These are phyloP conservation scores for Cryptosporidium xiaoi DNA, from an alignment of 169 alveolate genomes.

Conservation along the genomic window DNA sequence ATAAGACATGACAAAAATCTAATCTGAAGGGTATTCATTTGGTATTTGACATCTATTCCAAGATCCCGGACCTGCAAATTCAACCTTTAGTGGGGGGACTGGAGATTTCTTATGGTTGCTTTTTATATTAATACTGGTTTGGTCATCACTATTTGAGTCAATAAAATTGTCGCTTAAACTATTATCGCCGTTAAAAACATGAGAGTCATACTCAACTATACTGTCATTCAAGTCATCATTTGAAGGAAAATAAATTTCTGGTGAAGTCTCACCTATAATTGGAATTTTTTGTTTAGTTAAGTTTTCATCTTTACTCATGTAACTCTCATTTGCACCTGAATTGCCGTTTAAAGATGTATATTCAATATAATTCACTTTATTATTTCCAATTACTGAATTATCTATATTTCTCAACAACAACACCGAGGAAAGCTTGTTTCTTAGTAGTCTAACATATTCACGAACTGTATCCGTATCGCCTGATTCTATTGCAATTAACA, in stretches of 20 bases:
- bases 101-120: conserved; percentile 34
- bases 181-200: background rate
- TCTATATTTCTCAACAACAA: conserved; percentile 14
- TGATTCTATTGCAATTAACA: conserved; percentile 45
- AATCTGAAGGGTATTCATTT: conserved; percentile 50
- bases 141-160: background rate
- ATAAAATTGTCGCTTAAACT: background rate
- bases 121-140: background rate
- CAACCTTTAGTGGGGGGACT: conserved; percentile 64
- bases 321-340: background rate
- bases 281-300: background rate
- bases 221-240: background rate
- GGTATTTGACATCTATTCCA: conserved; percentile 75
- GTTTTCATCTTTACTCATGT: background rate
- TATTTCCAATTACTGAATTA: background rate
- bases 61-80: conserved; percentile 68
- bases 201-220: background rate
- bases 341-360: background rate
- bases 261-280: background rate
- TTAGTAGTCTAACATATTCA: conserved; percentile 46
- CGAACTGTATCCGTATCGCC: conserved; percentile 37
- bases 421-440: conserved; percentile 44
- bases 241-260: background rate
- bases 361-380: background rate
- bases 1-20: background rate